Evolutionary conservation across 192 early-diverging fungal genomes (phyloP).

Genomic region (Entophlyctis helioformis): DNA sequence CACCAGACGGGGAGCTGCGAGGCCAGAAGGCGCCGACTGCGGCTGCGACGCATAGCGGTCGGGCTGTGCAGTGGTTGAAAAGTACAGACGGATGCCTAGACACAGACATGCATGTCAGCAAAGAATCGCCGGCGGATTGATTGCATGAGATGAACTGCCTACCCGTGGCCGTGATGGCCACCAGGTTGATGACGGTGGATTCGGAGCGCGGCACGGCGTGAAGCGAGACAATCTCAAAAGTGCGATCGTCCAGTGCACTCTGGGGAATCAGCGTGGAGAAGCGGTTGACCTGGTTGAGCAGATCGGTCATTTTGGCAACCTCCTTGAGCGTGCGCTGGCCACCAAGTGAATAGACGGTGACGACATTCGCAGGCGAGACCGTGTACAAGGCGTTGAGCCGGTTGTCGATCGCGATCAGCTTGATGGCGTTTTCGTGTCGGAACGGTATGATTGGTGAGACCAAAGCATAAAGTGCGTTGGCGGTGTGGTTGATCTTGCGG

Average conservation of each 20-base stretch:
- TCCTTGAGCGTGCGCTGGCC: background rate
- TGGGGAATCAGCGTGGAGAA: too few species aligned
- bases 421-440: slow-evolving; percentile 58
- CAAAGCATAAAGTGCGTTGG: slow-evolving; percentile 53
- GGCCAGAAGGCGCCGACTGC: too few species aligned
- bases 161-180: slow-evolving; percentile 67
- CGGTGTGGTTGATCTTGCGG: slow-evolving; percentile 60
- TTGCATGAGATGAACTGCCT: too few species aligned
- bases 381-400: slow-evolving; percentile 60
- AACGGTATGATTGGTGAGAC: too few species aligned
- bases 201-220: slow-evolving; percentile 54
- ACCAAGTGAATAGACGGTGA: slow-evolving; percentile 39
- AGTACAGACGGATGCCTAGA: slow-evolving; percentile 58
- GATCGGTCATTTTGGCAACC: background rate
- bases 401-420: slow-evolving; percentile 57
- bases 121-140: background rate
- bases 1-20: too few species aligned
- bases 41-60: background rate
- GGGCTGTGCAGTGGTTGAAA: slow-evolving; percentile 17
- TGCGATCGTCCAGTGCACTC: slow-evolving; percentile 15
- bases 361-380: slow-evolving; percentile 49
- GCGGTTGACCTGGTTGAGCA: too few species aligned
- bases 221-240: slow-evolving; percentile 64
- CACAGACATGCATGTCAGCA: slow-evolving; percentile 2
- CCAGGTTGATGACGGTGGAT: slow-evolving; percentile 54